Evolutionary conservation across 352 stramenopile species (phyloP), one percentile per base, ranked within the genome.

Genomic region (Pythium rishiriense): DNA sequence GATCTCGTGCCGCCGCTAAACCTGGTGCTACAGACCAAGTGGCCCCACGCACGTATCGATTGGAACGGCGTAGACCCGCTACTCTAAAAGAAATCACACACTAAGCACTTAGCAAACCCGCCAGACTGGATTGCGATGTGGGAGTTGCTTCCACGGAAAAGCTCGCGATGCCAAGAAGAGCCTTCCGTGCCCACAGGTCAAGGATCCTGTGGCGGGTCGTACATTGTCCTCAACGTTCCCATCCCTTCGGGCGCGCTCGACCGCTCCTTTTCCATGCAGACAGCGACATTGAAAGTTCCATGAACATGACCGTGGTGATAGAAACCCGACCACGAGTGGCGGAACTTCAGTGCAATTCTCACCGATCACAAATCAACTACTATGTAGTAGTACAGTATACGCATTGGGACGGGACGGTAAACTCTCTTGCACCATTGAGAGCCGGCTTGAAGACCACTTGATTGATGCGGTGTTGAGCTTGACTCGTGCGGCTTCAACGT

Each of bases 21-120:
- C 51, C 60, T 97, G 25, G 91, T 97, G 45, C 82, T 98, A n/a
- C 80, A 87, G 21, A 97, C 91, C 59, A 89, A 92, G 63, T 98
- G 91, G 90, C 74, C 76, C 4, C 75, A 66, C 4, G 88, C 84
- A 1, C 72, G 66, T 19, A 72, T 97, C 25, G 76, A 96, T 63
- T 98, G 92, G 91, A 95, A 98, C 65, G 85, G 78, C 26, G 74
- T 83, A 4, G 90, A 97, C 24, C 91, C 89, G 7, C 73, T 96
- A 45, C 76, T 97, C 3, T 97, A 43, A 53, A 43, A 43, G 37
- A 43, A 43, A 42, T 17, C n/a, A n/a, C n/a, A 14, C 31, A 11
- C 6, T 37, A 12, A 11, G 31, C 31, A 11, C 31, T 37, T 12
- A 37, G 31, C 11, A 37, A 37, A 37, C 6, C 11, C 31, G 6